Evolutionary conservation across 2,329 filamentous ascomycete species (phyloP).

Genomic region (Biscogniauxia marginata): DNA sequence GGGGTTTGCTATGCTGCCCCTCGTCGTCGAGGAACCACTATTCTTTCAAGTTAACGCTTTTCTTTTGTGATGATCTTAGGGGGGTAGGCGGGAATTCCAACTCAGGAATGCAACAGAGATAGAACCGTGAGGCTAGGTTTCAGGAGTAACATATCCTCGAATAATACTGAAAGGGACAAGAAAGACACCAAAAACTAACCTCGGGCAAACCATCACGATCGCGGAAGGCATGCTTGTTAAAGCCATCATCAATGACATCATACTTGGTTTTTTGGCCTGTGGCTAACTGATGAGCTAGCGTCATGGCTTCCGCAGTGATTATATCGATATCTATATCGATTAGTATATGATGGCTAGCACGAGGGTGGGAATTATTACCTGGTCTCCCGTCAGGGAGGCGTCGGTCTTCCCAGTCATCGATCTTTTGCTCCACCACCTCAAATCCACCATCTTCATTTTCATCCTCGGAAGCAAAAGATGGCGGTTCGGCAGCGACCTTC

Average conservation of each 20-base stretch:
- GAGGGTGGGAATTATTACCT: constrained; percentile 42
- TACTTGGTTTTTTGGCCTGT: constrained; percentile 77
- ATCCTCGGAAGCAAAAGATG: constrained; percentile 31
- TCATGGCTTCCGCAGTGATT: constrained; percentile 99
- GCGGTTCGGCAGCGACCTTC: constrained; percentile 14
- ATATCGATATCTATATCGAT: constrained; percentile 79
- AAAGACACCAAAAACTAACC: not conserved
- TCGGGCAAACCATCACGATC: constrained; percentile 90
- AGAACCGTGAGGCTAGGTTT: no score
- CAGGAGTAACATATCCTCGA: no score
- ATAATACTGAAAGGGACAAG: not conserved
- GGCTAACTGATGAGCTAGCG: constrained; percentile 86
- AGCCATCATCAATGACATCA: constrained; percentile 85
- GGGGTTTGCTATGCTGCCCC: constrained; percentile 73
- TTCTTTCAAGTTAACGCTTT: not conserved
- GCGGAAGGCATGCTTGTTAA: constrained; percentile 89
- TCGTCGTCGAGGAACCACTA: constrained; percentile 96
- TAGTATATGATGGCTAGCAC: constrained; percentile 13
- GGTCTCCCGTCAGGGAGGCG: constrained; percentile 61
- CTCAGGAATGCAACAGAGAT: no score
- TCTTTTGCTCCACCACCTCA: constrained; percentile 57
- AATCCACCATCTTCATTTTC: constrained; percentile 51
- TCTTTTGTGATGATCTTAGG: not conserved
- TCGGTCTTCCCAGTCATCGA: constrained; percentile 66
- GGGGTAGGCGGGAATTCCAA: no score